A percentile compares a stretch with the other conserved stretches of the same genome.
phyloP scores from a whole-genome alignment of 345 rosid species.

The Aethionema arabicum region DNA sequence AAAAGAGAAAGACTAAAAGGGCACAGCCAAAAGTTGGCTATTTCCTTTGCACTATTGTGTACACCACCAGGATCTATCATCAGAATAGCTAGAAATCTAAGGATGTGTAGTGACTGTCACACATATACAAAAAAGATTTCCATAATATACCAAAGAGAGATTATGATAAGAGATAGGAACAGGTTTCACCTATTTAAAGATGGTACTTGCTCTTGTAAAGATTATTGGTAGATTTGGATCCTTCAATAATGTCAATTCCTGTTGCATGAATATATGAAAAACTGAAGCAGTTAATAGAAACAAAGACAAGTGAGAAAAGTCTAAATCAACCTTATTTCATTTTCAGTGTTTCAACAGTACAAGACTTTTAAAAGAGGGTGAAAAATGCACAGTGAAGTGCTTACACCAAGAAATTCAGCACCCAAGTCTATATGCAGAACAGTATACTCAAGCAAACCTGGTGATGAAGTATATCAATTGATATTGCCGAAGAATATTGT shows the following conservation, averaged over 20 bases:
- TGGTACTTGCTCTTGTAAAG: constrained; percentile 77
- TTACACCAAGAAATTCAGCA: constrained; percentile 35
- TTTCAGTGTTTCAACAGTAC: constrained; percentile 35
- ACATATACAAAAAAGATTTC: constrained; percentile 65
- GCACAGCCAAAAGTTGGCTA: constrained; percentile 75
- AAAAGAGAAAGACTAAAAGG: constrained; percentile 65
- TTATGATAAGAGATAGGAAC: constrained; percentile 62
- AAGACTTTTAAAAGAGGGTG: constrained; percentile 34
- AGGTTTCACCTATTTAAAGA: constrained; percentile 76
- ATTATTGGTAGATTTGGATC: constrained; percentile 54
- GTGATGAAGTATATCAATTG: constrained; percentile 29
- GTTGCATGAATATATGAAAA: constrained; percentile 17
- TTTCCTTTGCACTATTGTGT: constrained; percentile 60
- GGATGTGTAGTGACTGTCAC: constrained; percentile 88
- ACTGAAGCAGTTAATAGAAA: constrained; percentile 12
- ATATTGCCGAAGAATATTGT: constrained; percentile 27
- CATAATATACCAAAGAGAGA: constrained; percentile 59
- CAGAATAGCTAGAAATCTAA: constrained; percentile 64
- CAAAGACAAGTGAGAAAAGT: constrained; percentile 14
- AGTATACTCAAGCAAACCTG: constrained; percentile 33
- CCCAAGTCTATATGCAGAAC: constrained; percentile 40
- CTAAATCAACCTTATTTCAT: constrained; percentile 20
- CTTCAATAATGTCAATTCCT: background rate
- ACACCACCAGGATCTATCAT: constrained; percentile 59
- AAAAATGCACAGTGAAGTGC: constrained; percentile 26